Evolutionary conservation across 257 asterid genomes (phyloP).

Genomic region (Solanum gracilifrons): DNA sequence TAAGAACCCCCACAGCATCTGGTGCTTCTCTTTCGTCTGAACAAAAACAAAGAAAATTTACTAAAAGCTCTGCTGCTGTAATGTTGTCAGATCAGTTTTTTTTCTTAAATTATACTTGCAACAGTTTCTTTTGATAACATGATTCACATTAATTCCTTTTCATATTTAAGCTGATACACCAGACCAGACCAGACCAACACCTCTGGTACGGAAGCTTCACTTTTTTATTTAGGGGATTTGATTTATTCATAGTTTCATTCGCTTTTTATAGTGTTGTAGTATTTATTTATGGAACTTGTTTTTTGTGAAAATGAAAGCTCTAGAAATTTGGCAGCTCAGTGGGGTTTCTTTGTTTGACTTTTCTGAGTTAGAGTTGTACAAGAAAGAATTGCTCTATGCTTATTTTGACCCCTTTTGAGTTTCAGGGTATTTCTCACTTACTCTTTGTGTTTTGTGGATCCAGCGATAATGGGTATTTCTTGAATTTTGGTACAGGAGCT

Average conservation of each 20-base stretch:
- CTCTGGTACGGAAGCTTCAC: constrained; percentile 24
- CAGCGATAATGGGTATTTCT: constrained; percentile 21
- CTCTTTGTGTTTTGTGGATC: constrained; percentile 30
- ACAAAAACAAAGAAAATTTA: background rate
- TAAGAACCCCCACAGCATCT: background rate
- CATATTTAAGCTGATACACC: background rate
- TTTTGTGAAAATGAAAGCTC: background rate
- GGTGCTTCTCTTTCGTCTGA: background rate
- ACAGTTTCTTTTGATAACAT: background rate
- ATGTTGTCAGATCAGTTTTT: constrained; percentile 47
- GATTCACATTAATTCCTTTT: constrained; percentile 39
- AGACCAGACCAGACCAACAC: background rate
- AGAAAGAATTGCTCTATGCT: background rate
- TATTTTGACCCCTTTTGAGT: background rate
- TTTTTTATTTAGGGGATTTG: background rate
- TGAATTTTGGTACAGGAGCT: constrained; percentile 27
- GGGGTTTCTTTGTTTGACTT: background rate
- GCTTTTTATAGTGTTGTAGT: background rate
- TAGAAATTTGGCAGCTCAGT: constrained; percentile 1
- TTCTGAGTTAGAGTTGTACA: background rate
- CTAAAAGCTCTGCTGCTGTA: constrained; percentile 5
- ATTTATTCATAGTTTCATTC: background rate
- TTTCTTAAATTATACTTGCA: background rate
- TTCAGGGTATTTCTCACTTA: background rate
- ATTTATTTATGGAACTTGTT: background rate